Evolutionary conservation across 441 rosid species (phyloP).

Genomic region (Flueggea neowawraea): DNA sequence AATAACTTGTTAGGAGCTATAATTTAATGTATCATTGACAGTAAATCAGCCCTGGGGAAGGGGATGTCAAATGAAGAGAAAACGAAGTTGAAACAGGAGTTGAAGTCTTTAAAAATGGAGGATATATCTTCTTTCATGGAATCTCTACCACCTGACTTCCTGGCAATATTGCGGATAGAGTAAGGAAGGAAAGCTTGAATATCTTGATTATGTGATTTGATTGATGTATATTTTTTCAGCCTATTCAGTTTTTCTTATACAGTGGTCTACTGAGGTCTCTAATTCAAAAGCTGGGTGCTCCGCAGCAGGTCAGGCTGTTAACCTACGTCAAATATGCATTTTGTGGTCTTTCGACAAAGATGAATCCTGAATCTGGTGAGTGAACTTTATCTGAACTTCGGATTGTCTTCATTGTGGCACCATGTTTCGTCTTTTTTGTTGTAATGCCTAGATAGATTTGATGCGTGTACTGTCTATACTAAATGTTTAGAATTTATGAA

Average conservation of each 20-base stretch:
- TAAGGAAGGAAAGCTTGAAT: conserved; percentile 23
- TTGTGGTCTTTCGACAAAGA: conserved; percentile 52
- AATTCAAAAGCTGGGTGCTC: conserved; percentile 54
- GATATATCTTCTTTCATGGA: conserved; percentile 88
- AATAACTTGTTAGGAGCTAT: not conserved
- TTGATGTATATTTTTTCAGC: conserved; percentile 1
- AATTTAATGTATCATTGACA: conserved; percentile 25
- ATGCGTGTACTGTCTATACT: no score
- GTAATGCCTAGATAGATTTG: not conserved
- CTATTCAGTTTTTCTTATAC: conserved; percentile 12
- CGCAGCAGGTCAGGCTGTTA: conserved; percentile 54
- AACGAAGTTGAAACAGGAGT: conserved; percentile 54
- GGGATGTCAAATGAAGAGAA: conserved; percentile 72
- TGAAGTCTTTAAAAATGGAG: conserved; percentile 63
- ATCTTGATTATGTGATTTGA: conserved; percentile 1
- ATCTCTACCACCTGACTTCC: conserved; percentile 77
- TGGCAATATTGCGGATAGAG: conserved; percentile 71
- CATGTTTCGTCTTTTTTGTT: not conserved
- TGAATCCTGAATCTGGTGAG: conserved; percentile 41
- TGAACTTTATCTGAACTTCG: not conserved
- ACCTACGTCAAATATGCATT: conserved; percentile 67
- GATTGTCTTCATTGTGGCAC: not conserved
- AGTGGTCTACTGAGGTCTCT: conserved; percentile 77
- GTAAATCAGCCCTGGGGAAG: conserved; percentile 68
- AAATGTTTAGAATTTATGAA: no score